Percentiles rank a stretch among this genome's conserved stretches.
phyloP scores from a whole-genome alignment of 1,284 basidiomycete species.

The Boletus coffeatus region DNA sequence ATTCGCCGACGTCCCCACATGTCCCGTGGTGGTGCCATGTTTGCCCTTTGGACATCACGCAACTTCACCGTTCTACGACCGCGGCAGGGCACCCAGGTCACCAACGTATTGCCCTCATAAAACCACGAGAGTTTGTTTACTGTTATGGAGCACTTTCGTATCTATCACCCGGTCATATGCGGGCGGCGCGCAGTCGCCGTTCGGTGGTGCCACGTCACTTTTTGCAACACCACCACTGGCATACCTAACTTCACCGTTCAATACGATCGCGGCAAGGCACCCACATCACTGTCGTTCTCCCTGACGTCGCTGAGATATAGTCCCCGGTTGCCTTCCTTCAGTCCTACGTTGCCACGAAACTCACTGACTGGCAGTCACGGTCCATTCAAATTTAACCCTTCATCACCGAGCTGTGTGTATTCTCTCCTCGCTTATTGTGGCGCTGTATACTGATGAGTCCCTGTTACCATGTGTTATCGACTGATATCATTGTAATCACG shows the following conservation, averaged over 20 bases:
- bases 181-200: too few relatives aligned
- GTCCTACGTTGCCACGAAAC: conserved; percentile 79
- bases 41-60: conserved; percentile 76
- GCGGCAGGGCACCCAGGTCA: conserved; percentile 61
- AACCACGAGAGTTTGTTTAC: too few relatives aligned
- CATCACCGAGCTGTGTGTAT: conserved; percentile 73
- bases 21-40: conserved; percentile 72
- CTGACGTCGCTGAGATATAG: conserved; percentile 84
- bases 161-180: too few relatives aligned
- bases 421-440: conserved; percentile 4
- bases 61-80: conserved; percentile 77
- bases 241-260: too few relatives aligned
- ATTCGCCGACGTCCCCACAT: conserved; percentile 86
- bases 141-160: too few relatives aligned
- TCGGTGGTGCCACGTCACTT: too few relatives aligned
- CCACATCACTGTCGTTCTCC: conserved; percentile 79
- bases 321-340: conserved; percentile 80
- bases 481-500: conserved; percentile 23
- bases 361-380: conserved; percentile 66
- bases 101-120: conserved; percentile 68
- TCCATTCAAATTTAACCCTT: conserved; percentile 81
- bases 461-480: conserved; percentile 17
- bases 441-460: conserved; percentile 25
- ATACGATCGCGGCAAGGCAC: too few relatives aligned
- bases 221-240: too few relatives aligned